Evolutionary conservation across 2,329 filamentous ascomycete species (phyloP).

Genomic region (Colletotrichum lentis): DNA sequence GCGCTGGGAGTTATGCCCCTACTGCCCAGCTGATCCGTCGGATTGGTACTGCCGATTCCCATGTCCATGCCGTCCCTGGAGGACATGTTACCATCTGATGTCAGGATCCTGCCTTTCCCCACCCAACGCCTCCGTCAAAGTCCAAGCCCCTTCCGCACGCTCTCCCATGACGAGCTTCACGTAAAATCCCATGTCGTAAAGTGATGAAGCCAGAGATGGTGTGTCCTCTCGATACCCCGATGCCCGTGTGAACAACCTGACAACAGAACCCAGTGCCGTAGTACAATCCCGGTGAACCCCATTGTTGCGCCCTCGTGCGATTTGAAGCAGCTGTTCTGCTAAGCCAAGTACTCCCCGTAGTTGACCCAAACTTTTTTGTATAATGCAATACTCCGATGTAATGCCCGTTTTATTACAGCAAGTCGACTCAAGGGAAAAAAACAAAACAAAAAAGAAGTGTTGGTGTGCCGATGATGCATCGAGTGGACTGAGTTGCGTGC

Average conservation of each 20-base stretch:
- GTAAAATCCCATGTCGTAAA: constrained; percentile 20
- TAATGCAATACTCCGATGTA: constrained; percentile 60
- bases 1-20: neutral
- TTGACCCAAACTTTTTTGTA: constrained; percentile 47
- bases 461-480: constrained; percentile 39
- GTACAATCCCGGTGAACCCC: constrained; percentile 36
- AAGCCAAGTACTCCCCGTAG: constrained; percentile 42
- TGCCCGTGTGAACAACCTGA: constrained; percentile 47
- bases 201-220: constrained; percentile 8
- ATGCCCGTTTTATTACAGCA: constrained; percentile 58
- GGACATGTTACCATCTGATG: constrained; percentile 7
- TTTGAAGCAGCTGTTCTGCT: constrained; percentile 42
- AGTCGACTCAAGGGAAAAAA: constrained; percentile 40
- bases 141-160: neutral
- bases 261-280: constrained; percentile 26
- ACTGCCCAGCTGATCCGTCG: constrained; percentile 17
- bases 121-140: constrained; percentile 1
- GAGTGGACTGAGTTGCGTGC: constrained; percentile 47
- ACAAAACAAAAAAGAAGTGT: constrained; percentile 39
- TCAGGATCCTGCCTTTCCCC: neutral
- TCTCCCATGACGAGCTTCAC: constrained; percentile 8
- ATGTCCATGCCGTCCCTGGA: constrained; percentile 2
- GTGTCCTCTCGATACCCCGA: constrained; percentile 22
- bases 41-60: constrained; percentile 6
- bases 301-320: constrained; percentile 44